A percentile compares a stretch with the other conserved stretches of the same genome.
Conservation (phyloP, 2,329 filamentous ascomycete genomes). For the Paracoccidioides brasiliensis region DNA sequence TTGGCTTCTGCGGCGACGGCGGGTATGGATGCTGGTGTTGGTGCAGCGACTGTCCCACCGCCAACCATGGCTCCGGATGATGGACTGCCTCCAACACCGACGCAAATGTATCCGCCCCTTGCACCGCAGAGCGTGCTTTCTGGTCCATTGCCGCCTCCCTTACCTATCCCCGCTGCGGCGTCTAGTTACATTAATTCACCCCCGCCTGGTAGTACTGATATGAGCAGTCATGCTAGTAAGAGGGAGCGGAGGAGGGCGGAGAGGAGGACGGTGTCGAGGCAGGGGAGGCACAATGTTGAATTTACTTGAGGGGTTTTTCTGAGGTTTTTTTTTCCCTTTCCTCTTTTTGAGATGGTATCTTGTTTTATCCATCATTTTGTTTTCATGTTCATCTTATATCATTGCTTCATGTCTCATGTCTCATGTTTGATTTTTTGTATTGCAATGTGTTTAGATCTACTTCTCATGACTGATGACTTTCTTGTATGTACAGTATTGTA, state of each 20-base stretch:
- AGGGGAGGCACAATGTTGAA: slow-evolving; percentile 36
- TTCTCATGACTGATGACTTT: too few species aligned
- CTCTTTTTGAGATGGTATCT: neutral
- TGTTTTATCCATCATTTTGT: neutral
- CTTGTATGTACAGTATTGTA: too few species aligned
- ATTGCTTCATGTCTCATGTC: neutral
- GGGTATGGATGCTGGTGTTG: slow-evolving; percentile 15
- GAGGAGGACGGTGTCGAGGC: slow-evolving; percentile 34
- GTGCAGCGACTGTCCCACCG: slow-evolving; percentile 15
- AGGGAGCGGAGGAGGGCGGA: slow-evolving; percentile 41
- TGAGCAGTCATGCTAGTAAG: slow-evolving; percentile 42
- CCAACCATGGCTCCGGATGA: slow-evolving; percentile 9
- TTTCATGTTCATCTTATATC: neutral
- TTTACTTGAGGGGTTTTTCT: slow-evolving; percentile 28
- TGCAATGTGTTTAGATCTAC: too few species aligned
- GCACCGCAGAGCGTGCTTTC: slow-evolving; percentile 1
- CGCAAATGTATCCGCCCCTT: neutral
- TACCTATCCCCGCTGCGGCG: slow-evolving; percentile 28
- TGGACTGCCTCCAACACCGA: neutral
- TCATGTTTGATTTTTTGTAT: too few species aligned
- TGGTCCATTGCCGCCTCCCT: slow-evolving; percentile 26
- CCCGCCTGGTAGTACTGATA: slow-evolving; percentile 33
- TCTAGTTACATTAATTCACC: slow-evolving; percentile 29
- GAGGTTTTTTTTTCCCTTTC: neutral
- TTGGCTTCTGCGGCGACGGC: slow-evolving; percentile 28